Conservation (phyloP, 2,329 filamentous ascomycete species). For the Phaeosphaeria sp. region DNA sequence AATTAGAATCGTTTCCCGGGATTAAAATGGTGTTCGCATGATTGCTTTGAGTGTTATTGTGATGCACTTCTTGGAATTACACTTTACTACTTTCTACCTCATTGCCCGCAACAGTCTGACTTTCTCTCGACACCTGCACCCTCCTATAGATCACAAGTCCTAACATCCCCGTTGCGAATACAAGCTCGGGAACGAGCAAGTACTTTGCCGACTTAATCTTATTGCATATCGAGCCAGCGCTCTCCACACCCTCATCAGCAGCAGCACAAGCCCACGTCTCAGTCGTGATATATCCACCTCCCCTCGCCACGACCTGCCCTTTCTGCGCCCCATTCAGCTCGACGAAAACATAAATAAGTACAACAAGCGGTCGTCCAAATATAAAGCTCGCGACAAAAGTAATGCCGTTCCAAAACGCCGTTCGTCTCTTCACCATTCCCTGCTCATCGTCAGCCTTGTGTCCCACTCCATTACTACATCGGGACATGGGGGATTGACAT, state of each 20-base stretch:
- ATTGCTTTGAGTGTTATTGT: neutral
- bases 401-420: constrained; percentile 2
- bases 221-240: constrained; percentile 6
- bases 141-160: constrained; percentile 1
- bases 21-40: neutral
- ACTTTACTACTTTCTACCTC: neutral
- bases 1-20: neutral
- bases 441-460: neutral
- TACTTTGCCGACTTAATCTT: constrained; percentile 10
- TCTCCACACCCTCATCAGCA: neutral
- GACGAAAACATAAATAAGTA: constrained; percentile 13
- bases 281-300: constrained; percentile 3
- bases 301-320: neutral
- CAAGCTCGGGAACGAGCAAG: constrained; percentile 14
- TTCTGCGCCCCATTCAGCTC: constrained; percentile 2
- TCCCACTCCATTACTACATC: neutral
- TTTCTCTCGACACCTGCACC: neutral
- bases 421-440: constrained; percentile 6
- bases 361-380: constrained; percentile 13
- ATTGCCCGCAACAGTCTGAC: neutral
- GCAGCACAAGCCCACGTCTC: constrained; percentile 14
- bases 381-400: constrained; percentile 18
- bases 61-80: neutral
- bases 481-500: neutral
- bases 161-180: constrained; percentile 4